Percentiles rank a stretch among this genome's conserved stretches.
phyloP scores from a whole-genome alignment of 2,329 filamentous ascomycete species.

The Whalleya microplaca region DNA sequence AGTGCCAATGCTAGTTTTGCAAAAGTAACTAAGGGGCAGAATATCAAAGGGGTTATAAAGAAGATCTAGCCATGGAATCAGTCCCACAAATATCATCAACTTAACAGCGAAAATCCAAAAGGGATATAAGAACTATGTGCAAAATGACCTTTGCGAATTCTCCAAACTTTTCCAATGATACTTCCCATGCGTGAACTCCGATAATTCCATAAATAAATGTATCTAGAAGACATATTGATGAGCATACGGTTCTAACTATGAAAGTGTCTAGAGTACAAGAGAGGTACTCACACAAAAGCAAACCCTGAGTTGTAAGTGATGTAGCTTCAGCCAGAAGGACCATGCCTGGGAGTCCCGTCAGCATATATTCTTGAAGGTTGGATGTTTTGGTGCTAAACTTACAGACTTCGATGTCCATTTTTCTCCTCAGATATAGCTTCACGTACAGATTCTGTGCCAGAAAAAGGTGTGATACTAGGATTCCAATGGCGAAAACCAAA shows the following conservation, averaged over 20 bases:
- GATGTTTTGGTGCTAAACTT: neutral
- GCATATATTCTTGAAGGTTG: neutral
- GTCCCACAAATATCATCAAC: neutral
- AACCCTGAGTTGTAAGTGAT: neutral
- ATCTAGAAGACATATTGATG: neutral
- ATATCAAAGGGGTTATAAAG: neutral
- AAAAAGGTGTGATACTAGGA: neutral
- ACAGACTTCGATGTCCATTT: neutral
- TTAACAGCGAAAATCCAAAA: too few relatives aligned
- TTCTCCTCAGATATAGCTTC: neutral
- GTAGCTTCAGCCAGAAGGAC: neutral
- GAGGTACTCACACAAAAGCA: neutral
- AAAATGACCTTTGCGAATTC: neutral
- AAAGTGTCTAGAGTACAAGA: too few relatives aligned
- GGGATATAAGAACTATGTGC: neutral
- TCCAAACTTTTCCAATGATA: neutral
- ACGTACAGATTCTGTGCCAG: conserved; percentile 1
- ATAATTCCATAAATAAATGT: neutral
- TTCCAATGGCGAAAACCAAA: neutral
- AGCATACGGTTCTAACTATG: neutral
- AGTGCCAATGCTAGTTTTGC: neutral
- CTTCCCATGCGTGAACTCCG: conserved; percentile 1
- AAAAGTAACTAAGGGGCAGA: neutral
- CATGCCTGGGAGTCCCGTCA: neutral
- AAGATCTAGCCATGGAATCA: neutral